Conservation (phyloP, 768 basidiomycete species). For the Hypsizygus marmoreus region DNA sequence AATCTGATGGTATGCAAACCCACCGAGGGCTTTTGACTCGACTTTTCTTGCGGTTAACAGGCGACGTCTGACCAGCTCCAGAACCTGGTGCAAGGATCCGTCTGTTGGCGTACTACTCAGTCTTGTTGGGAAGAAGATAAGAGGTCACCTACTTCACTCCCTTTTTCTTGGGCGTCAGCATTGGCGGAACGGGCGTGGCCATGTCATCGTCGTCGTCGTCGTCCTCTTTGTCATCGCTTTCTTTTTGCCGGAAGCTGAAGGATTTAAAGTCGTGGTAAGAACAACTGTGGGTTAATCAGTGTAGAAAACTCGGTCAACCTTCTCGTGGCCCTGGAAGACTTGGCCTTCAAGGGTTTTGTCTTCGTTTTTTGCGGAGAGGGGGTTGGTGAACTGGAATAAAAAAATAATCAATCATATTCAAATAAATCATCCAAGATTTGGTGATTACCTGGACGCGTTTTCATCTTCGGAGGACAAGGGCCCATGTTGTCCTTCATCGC, state of each 20-base stretch:
- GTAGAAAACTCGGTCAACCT: constrained; percentile 3
- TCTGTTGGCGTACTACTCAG: constrained; percentile 13
- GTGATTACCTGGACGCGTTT: constrained; percentile 8
- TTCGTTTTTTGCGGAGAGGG: constrained; percentile 21
- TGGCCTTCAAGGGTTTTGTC: constrained; percentile 3
- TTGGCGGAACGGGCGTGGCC: constrained; percentile 15
- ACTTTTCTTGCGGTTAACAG: constrained; percentile 27
- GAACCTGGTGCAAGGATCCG: constrained; percentile 27
- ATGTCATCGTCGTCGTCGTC: constrained; percentile 19
- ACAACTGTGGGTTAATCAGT: constrained; percentile 1
- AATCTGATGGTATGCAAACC: constrained; percentile 6
- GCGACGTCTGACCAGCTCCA: constrained; percentile 22
- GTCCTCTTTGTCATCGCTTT: constrained; percentile 10
- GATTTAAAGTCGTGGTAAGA: constrained; percentile 8
- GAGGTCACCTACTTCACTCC: constrained; percentile 29
- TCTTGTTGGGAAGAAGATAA: not conserved
- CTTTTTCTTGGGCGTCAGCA: constrained; percentile 31
- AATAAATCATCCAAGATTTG: not conserved
- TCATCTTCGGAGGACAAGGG: constrained; percentile 13
- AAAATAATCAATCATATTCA: not conserved
- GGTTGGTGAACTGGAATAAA: constrained; percentile 22
- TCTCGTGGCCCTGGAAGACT: constrained; percentile 2
- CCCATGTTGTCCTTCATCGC: constrained; percentile 11
- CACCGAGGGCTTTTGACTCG: constrained; percentile 28
- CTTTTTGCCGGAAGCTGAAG: not conserved